Evolutionary conservation across 2,329 filamentous ascomycete species (phyloP), one percentile per base, ranked within the genome.

Genomic region (Ophiosphaerella herpotricha): DNA sequence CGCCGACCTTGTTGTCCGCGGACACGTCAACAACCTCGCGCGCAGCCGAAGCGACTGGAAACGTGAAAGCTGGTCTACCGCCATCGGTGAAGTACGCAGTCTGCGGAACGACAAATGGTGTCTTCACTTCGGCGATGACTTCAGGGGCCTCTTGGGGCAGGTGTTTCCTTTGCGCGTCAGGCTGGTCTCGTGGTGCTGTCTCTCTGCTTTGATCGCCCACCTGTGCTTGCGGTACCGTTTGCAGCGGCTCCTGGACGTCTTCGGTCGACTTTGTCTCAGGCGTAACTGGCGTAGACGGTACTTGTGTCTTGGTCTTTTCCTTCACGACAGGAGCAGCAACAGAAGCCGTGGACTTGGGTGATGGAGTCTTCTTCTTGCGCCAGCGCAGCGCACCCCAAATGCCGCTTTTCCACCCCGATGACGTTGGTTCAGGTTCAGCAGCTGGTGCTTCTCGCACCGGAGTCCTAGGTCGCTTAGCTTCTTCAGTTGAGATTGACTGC

Each of bases 351-450:
- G 60, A 50, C 7, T 49, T 52, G 6, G 57, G 46, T 3, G 57
- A 55, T 7, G 52, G 43, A 7, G 54, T 21, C 46, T 60, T 65
- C 57, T 66, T 69, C 55, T 61, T 64, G 9, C 69, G 67, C 67
- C 66, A 71, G 2, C 69, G 66, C 41, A 71, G 57, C 1, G 66
- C 64, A 37, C 68, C 66, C 56, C 58, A 62, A 16, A 72, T 47
- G 26, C 61, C 56, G 2, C 54, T 52, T 12, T 64, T 63, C 63
- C 64, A 69, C 3, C 61, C 58, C 33, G 61, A 63, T 9, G 55
- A 39, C 7, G 52, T 40, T 11, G 45, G 13, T 12, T 50, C 50
- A 7, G 47, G 39, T 46, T 60, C 43, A 21, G 51, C 35, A 4
- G 43, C 40, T 23, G 48, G 49, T 21, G 32, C 26, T 18, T 55